Evolutionary conservation across 176 grass and related monocot species (phyloP).

Genomic region (sorghum (Sorghum bicolor)): DNA sequence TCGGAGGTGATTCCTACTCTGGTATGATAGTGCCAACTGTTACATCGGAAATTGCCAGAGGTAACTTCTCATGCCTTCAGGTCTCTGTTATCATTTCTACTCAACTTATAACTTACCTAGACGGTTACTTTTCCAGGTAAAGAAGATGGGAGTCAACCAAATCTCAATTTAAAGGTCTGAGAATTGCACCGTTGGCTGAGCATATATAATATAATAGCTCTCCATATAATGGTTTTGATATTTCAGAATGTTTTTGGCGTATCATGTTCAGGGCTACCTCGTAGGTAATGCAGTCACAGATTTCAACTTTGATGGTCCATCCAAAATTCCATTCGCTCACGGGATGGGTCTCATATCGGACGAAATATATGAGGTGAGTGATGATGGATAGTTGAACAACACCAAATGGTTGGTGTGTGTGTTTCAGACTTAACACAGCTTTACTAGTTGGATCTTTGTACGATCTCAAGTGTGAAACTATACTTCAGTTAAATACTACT

Average conservation of each 20-base stretch:
- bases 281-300: slow-evolving; percentile 62
- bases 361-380: slow-evolving; percentile 66
- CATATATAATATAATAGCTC: background rate
- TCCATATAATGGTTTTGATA: background rate
- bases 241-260: background rate
- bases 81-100: background rate
- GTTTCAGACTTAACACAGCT: background rate
- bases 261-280: slow-evolving; percentile 53
- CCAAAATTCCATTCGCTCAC: slow-evolving; percentile 51
- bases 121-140: slow-evolving; percentile 23
- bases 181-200: background rate
- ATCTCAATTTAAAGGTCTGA: slow-evolving; percentile 57
- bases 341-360: slow-evolving; percentile 68
- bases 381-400: background rate
- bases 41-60: slow-evolving; percentile 45
- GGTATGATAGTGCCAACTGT: slow-evolving; percentile 61
- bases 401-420: background rate
- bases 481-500: background rate
- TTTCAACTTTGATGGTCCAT: slow-evolving; percentile 24
- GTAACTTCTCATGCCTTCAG: slow-evolving; percentile 15
- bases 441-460: background rate
- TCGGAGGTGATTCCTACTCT: slow-evolving; percentile 62
- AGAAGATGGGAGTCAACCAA: slow-evolving; percentile 7
- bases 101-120: background rate
- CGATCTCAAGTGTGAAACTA: background rate